Evolutionary conservation across 2,329 filamentous ascomycete species (phyloP).

Genomic region (Fusarium pilosicola): DNA sequence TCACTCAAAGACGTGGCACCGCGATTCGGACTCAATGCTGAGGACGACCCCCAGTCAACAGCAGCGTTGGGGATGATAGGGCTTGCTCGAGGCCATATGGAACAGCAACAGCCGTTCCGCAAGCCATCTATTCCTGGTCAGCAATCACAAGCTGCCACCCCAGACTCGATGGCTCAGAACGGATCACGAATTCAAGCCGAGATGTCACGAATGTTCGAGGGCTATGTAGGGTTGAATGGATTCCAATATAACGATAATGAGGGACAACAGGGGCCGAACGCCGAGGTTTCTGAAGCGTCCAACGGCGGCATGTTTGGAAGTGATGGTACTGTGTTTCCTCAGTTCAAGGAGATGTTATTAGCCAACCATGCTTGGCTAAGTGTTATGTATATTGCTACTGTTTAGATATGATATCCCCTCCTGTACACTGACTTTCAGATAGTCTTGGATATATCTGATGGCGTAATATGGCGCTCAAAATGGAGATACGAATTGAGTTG

Average conservation of each 20-base stretch:
- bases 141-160: constrained; percentile 35
- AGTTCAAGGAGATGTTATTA: constrained; percentile 54
- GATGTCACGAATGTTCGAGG: constrained; percentile 60
- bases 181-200: constrained; percentile 63
- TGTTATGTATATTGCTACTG: background rate
- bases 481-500: background rate
- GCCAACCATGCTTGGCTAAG: background rate
- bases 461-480: background rate
- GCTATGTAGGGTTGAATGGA: constrained; percentile 51
- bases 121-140: constrained; percentile 43
- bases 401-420: constrained; percentile 12
- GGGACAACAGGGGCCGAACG: constrained; percentile 39
- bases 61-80: constrained; percentile 67
- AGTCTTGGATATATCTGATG: background rate
- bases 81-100: constrained; percentile 55
- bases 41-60: constrained; percentile 61
- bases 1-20: constrained; percentile 78
- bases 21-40: constrained; percentile 67
- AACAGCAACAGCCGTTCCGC: constrained; percentile 44
- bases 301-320: constrained; percentile 36
- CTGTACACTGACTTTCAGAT: background rate
- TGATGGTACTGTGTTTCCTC: constrained; percentile 50
- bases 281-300: constrained; percentile 40
- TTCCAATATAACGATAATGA: constrained; percentile 46
- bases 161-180: constrained; percentile 51